Base-by-base conservation (phyloP, 768 basidiomycete genomes). In the Polyporus arcularius region DNA sequence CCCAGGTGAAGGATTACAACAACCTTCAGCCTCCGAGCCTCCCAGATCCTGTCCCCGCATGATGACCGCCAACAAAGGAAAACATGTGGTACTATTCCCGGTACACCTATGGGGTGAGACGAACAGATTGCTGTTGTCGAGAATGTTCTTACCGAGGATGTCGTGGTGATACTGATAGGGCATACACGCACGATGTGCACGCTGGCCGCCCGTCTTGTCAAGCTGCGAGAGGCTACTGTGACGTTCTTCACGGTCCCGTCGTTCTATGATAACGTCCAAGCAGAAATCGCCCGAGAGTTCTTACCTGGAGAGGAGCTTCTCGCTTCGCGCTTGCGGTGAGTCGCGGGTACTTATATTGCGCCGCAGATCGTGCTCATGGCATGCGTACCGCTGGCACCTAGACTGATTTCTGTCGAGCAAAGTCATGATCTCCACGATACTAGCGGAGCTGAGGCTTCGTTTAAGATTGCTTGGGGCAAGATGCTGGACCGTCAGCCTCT, bases 141-240 rank as follows among this genome's bases (percentile, higher is more conserved):
- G 1, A 11, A 35, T 35, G 32, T 11, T 35, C 3, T 11, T 16
- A 15, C 31, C 14, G 15, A 10, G 50, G 4, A 14, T 4, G 31
- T 15, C 7, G 14, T 14, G 14, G 38, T 8, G 11, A 3, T 39
- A 57, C 26, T 8, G 11, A 3, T 39, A 57, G 55, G 55, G 3
- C 55, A 57, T 11, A 48, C 32, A 4, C 55, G 55, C 26, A 43
- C 55, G 32, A 35, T 57, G 55, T 57, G 45, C 55, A 47, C 46
- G 1, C 46, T 57, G 31, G 55, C 55, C 4, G 45, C 45, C 0
- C 45, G 47, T 15, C 18, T 57, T 6, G 45, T 48, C 55, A 32
- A 39, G 31, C 45, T 49, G 11, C 30, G 55, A 5, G 43, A 31
- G 7, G 21, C 30, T 4, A 47, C 38, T 43, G 26, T 48, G 30